Evolutionary conservation across 768 basidiomycete species (phyloP), one percentile per base, ranked within the genome.

Genomic region (Postia placenta): DNA sequence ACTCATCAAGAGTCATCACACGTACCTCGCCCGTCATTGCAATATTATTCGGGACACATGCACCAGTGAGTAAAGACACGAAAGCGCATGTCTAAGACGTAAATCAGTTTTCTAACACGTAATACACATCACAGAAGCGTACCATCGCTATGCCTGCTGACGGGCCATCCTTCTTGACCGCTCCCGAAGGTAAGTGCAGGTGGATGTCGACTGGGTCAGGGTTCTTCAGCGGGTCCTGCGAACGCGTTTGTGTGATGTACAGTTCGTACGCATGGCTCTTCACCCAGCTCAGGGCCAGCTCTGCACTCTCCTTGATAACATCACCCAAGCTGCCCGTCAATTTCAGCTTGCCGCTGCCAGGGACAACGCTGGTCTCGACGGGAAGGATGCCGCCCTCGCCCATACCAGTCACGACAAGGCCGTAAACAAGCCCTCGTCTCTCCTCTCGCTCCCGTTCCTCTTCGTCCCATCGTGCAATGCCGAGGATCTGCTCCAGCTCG

Each of bases 91-190:
- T 81, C 81, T 88, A 47, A 9, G 47, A 47, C 4, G 17, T 41
- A 20, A 14, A 39, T 48, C 11, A 33, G 11, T 23, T 35, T 26
- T 4, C 19, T 6, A 17, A 39, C 19, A 39, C 38, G 20, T 9
- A 39, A 9, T 39, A 6, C 15, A 25, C 35, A 35, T 4, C 24
- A 15, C 6, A 23, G 5, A 28, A 42, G 14, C 72, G 50, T 52
- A 90, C 87, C 81, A 94, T 92, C 0, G 89, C 88, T 20, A 94
- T 74, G 2, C 92, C 92, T 0, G 92, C 92, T 60, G 87, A 90
- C 0, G 92, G 92, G 0, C 93, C 92, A 59, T 95, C 92, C 69
- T 95, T 96, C 76, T 84, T 91, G 65, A 92, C 87, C 2, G 91
- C 87, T 0, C 93, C 94, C 1, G 87, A 78, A 0, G 93, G 94